Percentiles rank a stretch among this genome's conserved stretches.
phyloP scores from a whole-genome alignment of 1,139 yeast species.

The Geotrichum aggregatum region DNA sequence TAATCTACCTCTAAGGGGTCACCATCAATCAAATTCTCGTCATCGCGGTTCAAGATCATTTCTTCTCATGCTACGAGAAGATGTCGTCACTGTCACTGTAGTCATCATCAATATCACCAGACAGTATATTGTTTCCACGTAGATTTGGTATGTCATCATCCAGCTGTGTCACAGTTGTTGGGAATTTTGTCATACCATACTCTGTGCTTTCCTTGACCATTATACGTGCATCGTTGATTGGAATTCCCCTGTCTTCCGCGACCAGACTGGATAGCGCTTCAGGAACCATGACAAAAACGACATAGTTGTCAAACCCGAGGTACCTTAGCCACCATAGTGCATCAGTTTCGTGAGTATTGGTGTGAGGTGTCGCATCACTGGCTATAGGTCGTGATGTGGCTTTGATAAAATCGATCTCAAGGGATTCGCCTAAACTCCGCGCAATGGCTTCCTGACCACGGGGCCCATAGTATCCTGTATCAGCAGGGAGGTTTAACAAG shows the following conservation, averaged over 20 bases:
- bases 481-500: neutral
- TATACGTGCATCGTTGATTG: slow-evolving; percentile 5
- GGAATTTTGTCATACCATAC: slow-evolving; percentile 12
- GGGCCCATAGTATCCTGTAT: slow-evolving; percentile 15
- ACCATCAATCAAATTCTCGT: too few relatives aligned
- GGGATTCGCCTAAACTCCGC: neutral
- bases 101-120: slow-evolving; percentile 1
- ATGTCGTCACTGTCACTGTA: neutral
- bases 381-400: neutral
- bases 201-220: slow-evolving; percentile 12
- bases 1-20: too few relatives aligned
- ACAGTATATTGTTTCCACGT: neutral
- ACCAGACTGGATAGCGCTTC: slow-evolving; percentile 10
- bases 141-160: slow-evolving; percentile 6
- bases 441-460: slow-evolving; percentile 5
- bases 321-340: slow-evolving; percentile 14
- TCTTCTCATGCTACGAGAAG: too few relatives aligned
- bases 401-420: neutral
- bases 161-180: neutral
- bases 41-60: too few relatives aligned
- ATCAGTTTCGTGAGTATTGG: neutral
- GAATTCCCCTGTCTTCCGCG: slow-evolving; percentile 4
- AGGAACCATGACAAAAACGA: slow-evolving; percentile 11
- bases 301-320: slow-evolving; percentile 15
- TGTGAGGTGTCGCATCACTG: neutral